Evolutionary conservation across 371 early-diverging fungal species (phyloP).

Genomic region (Mucor piriformis): DNA sequence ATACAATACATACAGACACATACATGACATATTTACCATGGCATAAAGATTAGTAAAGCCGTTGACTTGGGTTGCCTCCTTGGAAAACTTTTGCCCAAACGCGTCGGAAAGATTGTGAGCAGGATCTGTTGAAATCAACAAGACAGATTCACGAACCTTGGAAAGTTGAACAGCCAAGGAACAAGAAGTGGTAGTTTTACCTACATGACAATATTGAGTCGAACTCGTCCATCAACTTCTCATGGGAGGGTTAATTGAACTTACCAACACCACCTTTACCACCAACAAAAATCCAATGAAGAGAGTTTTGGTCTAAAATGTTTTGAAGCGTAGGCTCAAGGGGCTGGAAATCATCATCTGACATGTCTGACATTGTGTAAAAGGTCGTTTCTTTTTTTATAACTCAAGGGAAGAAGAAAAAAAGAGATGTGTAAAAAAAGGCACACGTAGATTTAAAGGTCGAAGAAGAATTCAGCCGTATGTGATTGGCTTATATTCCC

Average conservation of each 20-base stretch:
- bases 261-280: constrained; percentile 99
- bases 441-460: background rate
- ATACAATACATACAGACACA: no score
- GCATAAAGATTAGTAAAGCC: constrained; percentile 95
- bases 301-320: constrained; percentile 91
- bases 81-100: constrained; percentile 97
- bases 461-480: no score
- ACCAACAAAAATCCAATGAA: constrained; percentile 98
- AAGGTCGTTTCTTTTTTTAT: background rate
- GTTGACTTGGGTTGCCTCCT: constrained; percentile 92
- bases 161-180: constrained; percentile 92
- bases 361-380: constrained; percentile 47
- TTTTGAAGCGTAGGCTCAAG: constrained; percentile 90
- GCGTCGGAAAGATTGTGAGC: constrained; percentile 99
- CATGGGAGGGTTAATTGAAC: constrained; percentile 9
- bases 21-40: constrained; percentile 73
- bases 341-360: constrained; percentile 66
- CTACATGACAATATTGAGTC: constrained; percentile 36
- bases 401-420: background rate
- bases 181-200: constrained; percentile 76
- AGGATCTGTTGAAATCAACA: constrained; percentile 98
- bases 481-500: no score
- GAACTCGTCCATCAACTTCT: constrained; percentile 22
- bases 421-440: constrained; percentile 2
- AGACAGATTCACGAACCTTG: constrained; percentile 89